Evolutionary conservation across 2,329 filamentous ascomycete species (phyloP).

Genomic region (Neopestalotiopsis clavispora): DNA sequence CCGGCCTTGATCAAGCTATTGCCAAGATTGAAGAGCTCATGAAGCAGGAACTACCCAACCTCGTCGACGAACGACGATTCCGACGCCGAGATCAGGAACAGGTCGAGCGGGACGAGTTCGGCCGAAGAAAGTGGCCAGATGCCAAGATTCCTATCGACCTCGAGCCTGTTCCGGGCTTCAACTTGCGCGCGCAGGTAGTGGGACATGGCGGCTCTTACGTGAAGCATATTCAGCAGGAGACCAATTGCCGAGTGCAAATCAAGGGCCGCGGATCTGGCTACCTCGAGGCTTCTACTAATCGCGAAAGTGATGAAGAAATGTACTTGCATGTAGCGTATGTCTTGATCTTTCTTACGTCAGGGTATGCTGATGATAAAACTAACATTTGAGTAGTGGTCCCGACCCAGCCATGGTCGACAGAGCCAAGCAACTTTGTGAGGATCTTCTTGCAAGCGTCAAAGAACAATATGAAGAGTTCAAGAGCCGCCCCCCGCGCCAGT

Average conservation of each 20-base stretch:
- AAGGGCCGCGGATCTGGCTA: conserved; percentile 96
- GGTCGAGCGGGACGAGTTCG: conserved; percentile 89
- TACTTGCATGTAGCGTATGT: conserved; percentile 92
- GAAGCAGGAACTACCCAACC: conserved; percentile 91
- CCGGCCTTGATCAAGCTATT: conserved; percentile 88
- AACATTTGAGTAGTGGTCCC: conserved; percentile 68
- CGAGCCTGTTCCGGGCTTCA: conserved; percentile 92
- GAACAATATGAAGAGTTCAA: conserved; percentile 93
- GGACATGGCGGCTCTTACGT: conserved; percentile 94
- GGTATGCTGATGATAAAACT: conserved; percentile 29
- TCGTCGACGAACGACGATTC: conserved; percentile 94
- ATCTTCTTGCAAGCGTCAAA: conserved; percentile 84
- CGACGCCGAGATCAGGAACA: conserved; percentile 80
- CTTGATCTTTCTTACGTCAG: not conserved
- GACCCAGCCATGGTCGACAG: conserved; percentile 84
- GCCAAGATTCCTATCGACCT: conserved; percentile 91
- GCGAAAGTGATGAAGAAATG: conserved; percentile 94
- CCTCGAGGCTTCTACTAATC: conserved; percentile 84
- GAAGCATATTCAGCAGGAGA: conserved; percentile 97
- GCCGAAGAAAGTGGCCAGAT: conserved; percentile 97
- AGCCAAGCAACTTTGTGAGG: conserved; percentile 87
- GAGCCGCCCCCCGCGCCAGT: conserved; percentile 72
- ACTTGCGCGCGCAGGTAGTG: conserved; percentile 93
- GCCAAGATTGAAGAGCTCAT: conserved; percentile 92
- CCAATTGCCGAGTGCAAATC: conserved; percentile 94